Conservation (phyloP, 2,329 filamentous ascomycete species). For the Colletotrichum tanaceti region DNA sequence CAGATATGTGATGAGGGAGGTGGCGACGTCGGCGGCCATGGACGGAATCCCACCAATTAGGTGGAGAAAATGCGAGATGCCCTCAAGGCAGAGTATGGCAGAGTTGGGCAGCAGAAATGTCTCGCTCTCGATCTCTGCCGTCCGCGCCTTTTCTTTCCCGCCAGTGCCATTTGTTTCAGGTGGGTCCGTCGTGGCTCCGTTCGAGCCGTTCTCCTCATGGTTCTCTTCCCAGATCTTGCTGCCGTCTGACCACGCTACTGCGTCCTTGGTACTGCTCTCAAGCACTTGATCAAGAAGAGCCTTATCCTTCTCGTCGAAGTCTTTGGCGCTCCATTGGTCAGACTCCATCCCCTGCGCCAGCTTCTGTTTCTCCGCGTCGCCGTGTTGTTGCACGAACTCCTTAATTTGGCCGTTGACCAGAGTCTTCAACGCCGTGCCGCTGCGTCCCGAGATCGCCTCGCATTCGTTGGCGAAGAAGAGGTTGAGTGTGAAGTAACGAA, state of each 20-base stretch:
- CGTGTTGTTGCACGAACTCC: conserved; percentile 79
- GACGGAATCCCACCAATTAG: conserved; percentile 87
- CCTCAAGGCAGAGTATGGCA: conserved; percentile 82
- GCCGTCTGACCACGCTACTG: conserved; percentile 72
- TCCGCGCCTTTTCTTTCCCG: conserved; percentile 73
- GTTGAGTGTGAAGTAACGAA: conserved; percentile 86
- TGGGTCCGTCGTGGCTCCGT: conserved; percentile 43
- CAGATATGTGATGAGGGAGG: conserved; percentile 84
- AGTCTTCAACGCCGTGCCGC: conserved; percentile 79
- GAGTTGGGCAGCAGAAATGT: conserved; percentile 88
- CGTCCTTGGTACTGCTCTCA: conserved; percentile 77
- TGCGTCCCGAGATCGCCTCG: conserved; percentile 83
- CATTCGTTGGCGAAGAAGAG: conserved; percentile 87
- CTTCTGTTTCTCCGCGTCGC: conserved; percentile 78
- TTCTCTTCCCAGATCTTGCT: conserved; percentile 66
- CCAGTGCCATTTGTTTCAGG: conserved; percentile 60
- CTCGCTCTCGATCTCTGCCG: conserved; percentile 84
- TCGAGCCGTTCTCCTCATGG: conserved; percentile 33
- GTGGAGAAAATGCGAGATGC: conserved; percentile 84
- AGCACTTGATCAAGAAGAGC: conserved; percentile 73
- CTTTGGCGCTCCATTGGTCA: conserved; percentile 82
- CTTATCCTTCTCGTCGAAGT: conserved; percentile 74
- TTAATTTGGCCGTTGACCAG: conserved; percentile 85
- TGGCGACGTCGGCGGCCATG: conserved; percentile 85
- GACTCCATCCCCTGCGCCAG: conserved; percentile 82